A percentile compares a stretch with the other conserved stretches of the same genome.
Conservation (phyloP, 2,329 filamentous ascomycete species). For the Drechslerella stenobrocha region DNA sequence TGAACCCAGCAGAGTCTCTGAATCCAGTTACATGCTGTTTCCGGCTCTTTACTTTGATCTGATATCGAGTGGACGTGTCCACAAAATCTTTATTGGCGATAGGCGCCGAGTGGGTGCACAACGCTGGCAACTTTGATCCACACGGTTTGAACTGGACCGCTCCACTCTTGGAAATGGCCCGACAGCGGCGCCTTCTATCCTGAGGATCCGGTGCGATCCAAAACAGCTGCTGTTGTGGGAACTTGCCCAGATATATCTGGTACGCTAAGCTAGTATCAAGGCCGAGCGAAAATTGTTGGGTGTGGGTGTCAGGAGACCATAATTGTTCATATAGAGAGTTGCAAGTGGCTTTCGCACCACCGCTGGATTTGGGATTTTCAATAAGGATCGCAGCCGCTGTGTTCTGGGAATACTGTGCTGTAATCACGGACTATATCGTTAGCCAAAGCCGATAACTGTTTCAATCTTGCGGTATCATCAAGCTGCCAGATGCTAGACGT, state of each 20-base stretch:
- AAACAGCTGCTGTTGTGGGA: constrained; percentile 14
- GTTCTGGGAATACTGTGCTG: constrained; percentile 18
- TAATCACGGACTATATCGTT: background rate
- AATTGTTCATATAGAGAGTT: constrained; percentile 14
- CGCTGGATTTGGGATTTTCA: constrained; percentile 3
- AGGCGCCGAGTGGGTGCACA: constrained; percentile 59
- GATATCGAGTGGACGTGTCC: constrained; percentile 55
- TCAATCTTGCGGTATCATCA: too few relatives aligned
- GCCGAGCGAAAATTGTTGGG: constrained; percentile 12
- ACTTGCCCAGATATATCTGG: constrained; percentile 27
- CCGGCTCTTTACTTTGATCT: constrained; percentile 56
- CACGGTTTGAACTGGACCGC: constrained; percentile 45
- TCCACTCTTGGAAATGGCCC: constrained; percentile 54
- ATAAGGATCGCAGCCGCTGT: constrained; percentile 20
- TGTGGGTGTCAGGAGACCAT: constrained; percentile 19
- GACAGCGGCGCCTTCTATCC: background rate
- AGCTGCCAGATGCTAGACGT: too few relatives aligned
- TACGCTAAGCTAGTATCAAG: constrained; percentile 29
- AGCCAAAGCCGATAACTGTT: background rate
- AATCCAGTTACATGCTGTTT: constrained; percentile 56
- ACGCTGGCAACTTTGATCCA: constrained; percentile 53
- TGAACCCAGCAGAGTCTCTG: constrained; percentile 60
- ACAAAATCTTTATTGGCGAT: constrained; percentile 55
- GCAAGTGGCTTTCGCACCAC: constrained; percentile 6
- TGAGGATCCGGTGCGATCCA: constrained; percentile 15